These are phyloP conservation scores for Pseudogymnoascus sp. DNA, from an alignment of 2,329 filamentous ascomycete species.

Conservation along the genomic window DNA sequence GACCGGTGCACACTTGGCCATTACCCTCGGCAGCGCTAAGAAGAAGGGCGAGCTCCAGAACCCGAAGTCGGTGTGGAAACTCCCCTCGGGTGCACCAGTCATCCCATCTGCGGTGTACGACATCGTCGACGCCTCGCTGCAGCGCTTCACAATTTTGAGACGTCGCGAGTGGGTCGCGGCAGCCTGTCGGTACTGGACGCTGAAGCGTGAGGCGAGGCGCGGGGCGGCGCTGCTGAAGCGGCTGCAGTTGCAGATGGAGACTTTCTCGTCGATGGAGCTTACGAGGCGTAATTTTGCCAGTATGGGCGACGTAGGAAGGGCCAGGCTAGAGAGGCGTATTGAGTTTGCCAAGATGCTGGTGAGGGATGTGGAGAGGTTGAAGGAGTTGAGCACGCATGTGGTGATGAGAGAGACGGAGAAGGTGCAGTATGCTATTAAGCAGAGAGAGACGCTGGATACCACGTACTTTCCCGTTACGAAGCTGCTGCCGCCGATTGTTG, in stretches of 20 bases:
- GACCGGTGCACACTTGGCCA: slow-evolving; percentile 72
- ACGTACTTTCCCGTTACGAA: slow-evolving; percentile 86
- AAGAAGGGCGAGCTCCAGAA: slow-evolving; percentile 60
- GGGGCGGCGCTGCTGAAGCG: slow-evolving; percentile 89
- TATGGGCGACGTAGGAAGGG: slow-evolving; percentile 78
- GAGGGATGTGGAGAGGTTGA: slow-evolving; percentile 69
- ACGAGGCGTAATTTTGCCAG: slow-evolving; percentile 91
- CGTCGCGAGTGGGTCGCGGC: slow-evolving; percentile 89
- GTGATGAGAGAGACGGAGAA: slow-evolving; percentile 72
- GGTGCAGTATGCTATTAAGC: slow-evolving; percentile 64
- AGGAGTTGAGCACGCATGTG: slow-evolving; percentile 59
- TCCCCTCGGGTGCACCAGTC: slow-evolving; percentile 89
- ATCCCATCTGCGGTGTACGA: slow-evolving; percentile 85
- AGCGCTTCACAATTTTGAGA: slow-evolving; percentile 73
- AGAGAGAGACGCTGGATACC: slow-evolving; percentile 73
- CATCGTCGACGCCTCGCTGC: slow-evolving; percentile 73
- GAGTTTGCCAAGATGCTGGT: slow-evolving; percentile 75
- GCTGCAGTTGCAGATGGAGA: slow-evolving; percentile 88
- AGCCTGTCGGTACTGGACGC: slow-evolving; percentile 93
- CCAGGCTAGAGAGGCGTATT: slow-evolving; percentile 71
- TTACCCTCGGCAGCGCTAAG: slow-evolving; percentile 62
- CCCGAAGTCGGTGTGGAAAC: slow-evolving; percentile 71
- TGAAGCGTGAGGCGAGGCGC: slow-evolving; percentile 87
- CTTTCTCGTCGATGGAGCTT: slow-evolving; percentile 95
- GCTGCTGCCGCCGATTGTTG: slow-evolving; percentile 67